phyloP scores from a whole-genome alignment of 257 asterid genomes.

The Solanum bulbocastanum region DNA sequence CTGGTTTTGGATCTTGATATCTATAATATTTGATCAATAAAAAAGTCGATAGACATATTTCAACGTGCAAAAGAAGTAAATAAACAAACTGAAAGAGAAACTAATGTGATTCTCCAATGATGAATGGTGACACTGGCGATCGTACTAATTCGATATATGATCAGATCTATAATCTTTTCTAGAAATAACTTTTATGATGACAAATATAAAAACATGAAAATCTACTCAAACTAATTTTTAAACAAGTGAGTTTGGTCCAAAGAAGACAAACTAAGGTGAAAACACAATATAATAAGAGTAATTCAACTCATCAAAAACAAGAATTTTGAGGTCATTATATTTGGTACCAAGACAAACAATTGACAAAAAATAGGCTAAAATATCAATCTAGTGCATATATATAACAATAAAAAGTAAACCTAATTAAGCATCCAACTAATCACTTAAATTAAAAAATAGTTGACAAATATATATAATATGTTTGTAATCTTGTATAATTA shows the following conservation, averaged over 20 bases:
- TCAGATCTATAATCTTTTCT: background rate
- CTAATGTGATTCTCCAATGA: background rate
- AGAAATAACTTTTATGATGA: background rate
- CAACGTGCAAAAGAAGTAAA: background rate
- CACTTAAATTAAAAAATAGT: background rate
- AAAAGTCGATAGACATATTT: background rate
- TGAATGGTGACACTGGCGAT: background rate
- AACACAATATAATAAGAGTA: background rate
- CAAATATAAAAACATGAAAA: background rate
- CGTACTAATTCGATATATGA: background rate
- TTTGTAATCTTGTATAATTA: background rate
- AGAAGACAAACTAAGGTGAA: background rate
- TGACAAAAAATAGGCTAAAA: background rate
- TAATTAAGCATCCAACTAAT: background rate
- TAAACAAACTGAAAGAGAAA: background rate
- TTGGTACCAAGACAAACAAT: background rate
- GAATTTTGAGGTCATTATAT: background rate
- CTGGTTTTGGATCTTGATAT: slow-evolving; percentile 41
- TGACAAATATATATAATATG: too few relatives aligned
- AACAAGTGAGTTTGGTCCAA: background rate
- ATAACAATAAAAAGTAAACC: background rate
- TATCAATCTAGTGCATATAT: background rate
- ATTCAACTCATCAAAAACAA: background rate
- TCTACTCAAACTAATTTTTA: background rate
- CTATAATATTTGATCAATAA: slow-evolving; percentile 15